phyloP scores from a whole-genome alignment of 352 stramenopile genomes.

The Globisporangium cederbergense region DNA sequence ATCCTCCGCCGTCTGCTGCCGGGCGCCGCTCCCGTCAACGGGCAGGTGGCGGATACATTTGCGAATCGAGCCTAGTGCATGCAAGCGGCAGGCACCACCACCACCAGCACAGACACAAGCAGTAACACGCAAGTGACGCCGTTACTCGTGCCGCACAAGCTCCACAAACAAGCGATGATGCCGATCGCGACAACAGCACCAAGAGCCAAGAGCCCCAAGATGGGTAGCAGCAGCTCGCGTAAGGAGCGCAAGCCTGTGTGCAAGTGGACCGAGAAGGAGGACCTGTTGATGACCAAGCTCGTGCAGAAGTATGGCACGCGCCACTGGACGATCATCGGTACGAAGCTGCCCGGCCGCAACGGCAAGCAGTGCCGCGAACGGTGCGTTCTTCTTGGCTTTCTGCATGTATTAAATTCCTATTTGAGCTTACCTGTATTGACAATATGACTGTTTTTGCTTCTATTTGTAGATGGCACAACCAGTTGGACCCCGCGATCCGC shows the following conservation, averaged over 20 bases:
- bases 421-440: neutral
- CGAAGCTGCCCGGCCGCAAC: slow-evolving; percentile 91
- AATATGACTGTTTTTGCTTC: neutral
- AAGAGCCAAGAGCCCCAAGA: neutral
- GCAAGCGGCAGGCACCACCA: slow-evolving; percentile 2
- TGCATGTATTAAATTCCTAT: neutral
- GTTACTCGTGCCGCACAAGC: slow-evolving; percentile 6
- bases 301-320: slow-evolving; percentile 92
- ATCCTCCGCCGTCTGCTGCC: neutral
- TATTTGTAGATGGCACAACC: slow-evolving; percentile 90
- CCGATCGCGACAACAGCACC: neutral
- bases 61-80: slow-evolving; percentile 13
- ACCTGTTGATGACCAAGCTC: slow-evolving; percentile 83
- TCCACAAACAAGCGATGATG: neutral
- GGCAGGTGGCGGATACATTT: slow-evolving; percentile 20
- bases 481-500: slow-evolving; percentile 91
- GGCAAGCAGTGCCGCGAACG: slow-evolving; percentile 95
- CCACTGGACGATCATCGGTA: slow-evolving; percentile 97
- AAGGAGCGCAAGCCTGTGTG: slow-evolving; percentile 80
- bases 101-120: neutral
- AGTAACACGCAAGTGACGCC: neutral
- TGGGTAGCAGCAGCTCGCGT: slow-evolving; percentile 13
- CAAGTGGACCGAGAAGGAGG: slow-evolving; percentile 89
- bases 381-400: slow-evolving; percentile 20
- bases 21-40: slow-evolving; percentile 19